Evolutionary conservation across 805 yeast genomes (phyloP).

Genomic region (Citeromyces matritensis): DNA sequence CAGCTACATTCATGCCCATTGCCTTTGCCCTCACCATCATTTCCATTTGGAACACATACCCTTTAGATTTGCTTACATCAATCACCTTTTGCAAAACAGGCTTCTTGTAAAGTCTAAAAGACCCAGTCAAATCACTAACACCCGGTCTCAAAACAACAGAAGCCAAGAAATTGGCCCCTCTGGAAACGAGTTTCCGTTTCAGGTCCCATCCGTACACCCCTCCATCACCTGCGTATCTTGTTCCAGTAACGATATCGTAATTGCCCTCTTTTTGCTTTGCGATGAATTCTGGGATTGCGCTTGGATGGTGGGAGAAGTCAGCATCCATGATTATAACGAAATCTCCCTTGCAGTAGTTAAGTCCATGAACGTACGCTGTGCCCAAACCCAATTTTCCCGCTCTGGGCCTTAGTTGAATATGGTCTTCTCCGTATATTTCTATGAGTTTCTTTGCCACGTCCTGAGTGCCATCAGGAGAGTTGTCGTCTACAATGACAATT

Average conservation of each 20-base stretch:
- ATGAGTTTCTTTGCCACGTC: conserved; percentile 50
- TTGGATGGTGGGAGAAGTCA: conserved; percentile 72
- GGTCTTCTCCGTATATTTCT: conserved; percentile 40
- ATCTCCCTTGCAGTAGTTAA: conserved; percentile 56
- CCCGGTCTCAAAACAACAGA: conserved; percentile 55
- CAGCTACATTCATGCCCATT: conserved; percentile 61
- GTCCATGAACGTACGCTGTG: conserved; percentile 70
- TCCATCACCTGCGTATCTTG: conserved; percentile 69
- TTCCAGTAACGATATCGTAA: conserved; percentile 35
- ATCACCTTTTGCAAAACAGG: conserved; percentile 52
- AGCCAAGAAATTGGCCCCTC: conserved; percentile 74
- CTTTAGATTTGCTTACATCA: conserved; percentile 55
- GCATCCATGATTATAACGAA: conserved; percentile 77
- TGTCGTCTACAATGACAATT: conserved; percentile 63
- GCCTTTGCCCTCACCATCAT: conserved; percentile 75
- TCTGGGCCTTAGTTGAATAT: conserved; percentile 51
- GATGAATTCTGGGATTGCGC: conserved; percentile 64
- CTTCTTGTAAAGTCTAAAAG: conserved; percentile 63
- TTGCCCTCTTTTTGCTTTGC: conserved; percentile 36
- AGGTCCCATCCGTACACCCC: conserved; percentile 81
- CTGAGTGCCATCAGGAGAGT: conserved; percentile 75
- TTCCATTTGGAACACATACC: conserved; percentile 80
- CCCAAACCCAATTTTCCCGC: conserved; percentile 71
- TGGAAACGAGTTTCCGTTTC: conserved; percentile 60
- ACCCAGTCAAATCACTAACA: conserved; percentile 65